A percentile compares a stretch with the other conserved stretches of the same genome.
phyloP scores from a whole-genome alignment of 2,329 filamentous ascomycete species.

The Amphichorda felina region DNA sequence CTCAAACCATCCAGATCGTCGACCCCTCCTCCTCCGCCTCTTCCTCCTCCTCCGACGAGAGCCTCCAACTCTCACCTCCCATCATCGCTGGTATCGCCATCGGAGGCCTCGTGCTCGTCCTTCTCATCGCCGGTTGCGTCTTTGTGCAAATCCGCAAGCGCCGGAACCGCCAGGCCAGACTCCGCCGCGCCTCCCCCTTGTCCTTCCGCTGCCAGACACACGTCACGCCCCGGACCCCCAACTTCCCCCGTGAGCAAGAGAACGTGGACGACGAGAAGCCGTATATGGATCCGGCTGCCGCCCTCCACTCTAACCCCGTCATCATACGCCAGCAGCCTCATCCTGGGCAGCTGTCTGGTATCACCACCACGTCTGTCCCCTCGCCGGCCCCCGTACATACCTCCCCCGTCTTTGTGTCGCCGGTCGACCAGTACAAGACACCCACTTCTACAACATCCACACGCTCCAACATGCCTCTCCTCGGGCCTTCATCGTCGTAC shows the following conservation, averaged over 20 bases:
- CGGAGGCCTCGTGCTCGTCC: constrained; percentile 22
- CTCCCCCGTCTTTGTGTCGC: background rate
- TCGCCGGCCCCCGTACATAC: background rate
- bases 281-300: constrained; percentile 6
- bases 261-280: constrained; percentile 9
- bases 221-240: constrained; percentile 10
- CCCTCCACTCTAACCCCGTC: constrained; percentile 7
- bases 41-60: constrained; percentile 2
- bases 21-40: constrained; percentile 15
- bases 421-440: constrained; percentile 11
- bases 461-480: constrained; percentile 20
- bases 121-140: constrained; percentile 23
- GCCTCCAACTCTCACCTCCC: constrained; percentile 19
- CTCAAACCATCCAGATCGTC: constrained; percentile 15
- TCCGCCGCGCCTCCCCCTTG: constrained; percentile 24
- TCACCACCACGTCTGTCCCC: constrained; percentile 6
- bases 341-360: no score
- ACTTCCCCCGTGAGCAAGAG: constrained; percentile 7
- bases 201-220: constrained; percentile 39
- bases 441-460: constrained; percentile 20
- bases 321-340: constrained; percentile 1
- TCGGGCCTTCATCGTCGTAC: constrained; percentile 9
- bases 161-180: constrained; percentile 15
- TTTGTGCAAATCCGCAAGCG: constrained; percentile 35
- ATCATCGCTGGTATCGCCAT: constrained; percentile 32